Conservation (phyloP, 2,329 filamentous ascomycete genomes). For the Phialocephala sp. region DNA sequence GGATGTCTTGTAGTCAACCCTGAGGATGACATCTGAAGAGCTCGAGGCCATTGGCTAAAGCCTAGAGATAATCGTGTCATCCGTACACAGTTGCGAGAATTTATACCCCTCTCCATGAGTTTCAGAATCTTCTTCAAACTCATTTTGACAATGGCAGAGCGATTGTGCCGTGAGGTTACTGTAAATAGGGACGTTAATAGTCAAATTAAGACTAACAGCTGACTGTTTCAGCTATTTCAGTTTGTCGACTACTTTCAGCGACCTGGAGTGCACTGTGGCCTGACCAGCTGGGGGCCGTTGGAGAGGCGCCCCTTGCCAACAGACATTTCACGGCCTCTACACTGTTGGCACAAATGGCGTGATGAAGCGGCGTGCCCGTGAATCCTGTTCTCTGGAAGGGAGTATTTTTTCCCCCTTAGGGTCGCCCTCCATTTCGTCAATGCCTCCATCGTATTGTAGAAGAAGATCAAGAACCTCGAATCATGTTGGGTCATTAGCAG, state of each 20-base stretch:
- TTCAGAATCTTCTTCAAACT: slow-evolving; percentile 1
- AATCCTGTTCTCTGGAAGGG: slow-evolving; percentile 12
- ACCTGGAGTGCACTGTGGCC: slow-evolving; percentile 10
- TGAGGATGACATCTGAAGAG: background rate
- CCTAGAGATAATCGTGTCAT: background rate
- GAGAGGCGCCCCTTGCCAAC: slow-evolving; percentile 11
- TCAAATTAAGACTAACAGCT: slow-evolving; percentile 9
- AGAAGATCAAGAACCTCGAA: slow-evolving; percentile 17
- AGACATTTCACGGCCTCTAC: slow-evolving; percentile 13
- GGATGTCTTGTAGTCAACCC: slow-evolving; percentile 8
- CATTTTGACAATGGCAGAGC: slow-evolving; percentile 10
- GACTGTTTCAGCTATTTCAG: slow-evolving; percentile 12
- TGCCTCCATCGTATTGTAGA: slow-evolving; percentile 9
- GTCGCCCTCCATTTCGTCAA: slow-evolving; percentile 17
- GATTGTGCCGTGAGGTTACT: slow-evolving; percentile 1
- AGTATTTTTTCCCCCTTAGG: slow-evolving; percentile 8
- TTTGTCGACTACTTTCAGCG: background rate
- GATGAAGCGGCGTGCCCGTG: slow-evolving; percentile 14
- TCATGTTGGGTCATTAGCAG: slow-evolving; percentile 13
- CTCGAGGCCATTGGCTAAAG: background rate
- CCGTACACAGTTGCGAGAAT: background rate
- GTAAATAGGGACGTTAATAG: background rate
- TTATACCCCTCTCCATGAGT: slow-evolving; percentile 12
- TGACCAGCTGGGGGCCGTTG: slow-evolving; percentile 18
- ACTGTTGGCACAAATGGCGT: slow-evolving; percentile 1